phyloP scores from a whole-genome alignment of 192 early-diverging fungal genomes.

The Rhizoclosmatium globosum region DNA sequence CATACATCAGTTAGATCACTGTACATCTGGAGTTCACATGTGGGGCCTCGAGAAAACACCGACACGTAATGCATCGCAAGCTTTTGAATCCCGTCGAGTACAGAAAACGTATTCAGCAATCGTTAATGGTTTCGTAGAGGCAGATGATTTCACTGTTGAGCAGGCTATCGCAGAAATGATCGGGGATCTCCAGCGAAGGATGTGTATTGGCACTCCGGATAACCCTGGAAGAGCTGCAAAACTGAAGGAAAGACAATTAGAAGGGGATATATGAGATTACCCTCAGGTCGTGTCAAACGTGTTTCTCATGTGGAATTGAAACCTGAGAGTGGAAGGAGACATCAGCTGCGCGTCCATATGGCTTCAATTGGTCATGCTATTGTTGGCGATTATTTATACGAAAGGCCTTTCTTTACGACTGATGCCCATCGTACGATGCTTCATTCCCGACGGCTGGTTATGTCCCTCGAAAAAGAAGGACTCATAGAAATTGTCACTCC shows the following conservation, averaged over 20 bases:
- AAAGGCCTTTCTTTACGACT: conserved; percentile 33
- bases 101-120: conserved; percentile 41
- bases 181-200: conserved; percentile 8
- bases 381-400: conserved; percentile 44
- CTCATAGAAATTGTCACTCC: conserved; percentile 14
- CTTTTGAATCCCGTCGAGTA: conserved; percentile 35
- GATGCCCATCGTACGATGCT: conserved; percentile 43
- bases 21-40: conserved; percentile 45
- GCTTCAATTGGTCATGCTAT: conserved; percentile 40
- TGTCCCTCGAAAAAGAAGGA: conserved; percentile 16
- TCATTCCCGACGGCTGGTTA: conserved; percentile 32
- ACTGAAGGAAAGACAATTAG: conserved; percentile 1
- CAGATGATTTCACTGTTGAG: conserved; percentile 25
- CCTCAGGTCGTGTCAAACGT: conserved; percentile 7
- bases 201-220: conserved; percentile 39
- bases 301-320: conserved; percentile 35
- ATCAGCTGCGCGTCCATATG: conserved; percentile 49
- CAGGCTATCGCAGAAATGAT: conserved; percentile 14
- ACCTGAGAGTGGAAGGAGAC: conserved; percentile 41
- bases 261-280: conserved; percentile 16
- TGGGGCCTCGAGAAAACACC: conserved; percentile 37
- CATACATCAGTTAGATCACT: conserved; percentile 44
- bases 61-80: conserved; percentile 19
- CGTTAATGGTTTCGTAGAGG: conserved; percentile 31
- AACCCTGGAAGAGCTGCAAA: conserved; percentile 39